Evolutionary conservation across 2,329 filamentous ascomycete genomes (phyloP), one percentile per base, ranked within the genome.

Genomic region (Apiospora hydei): DNA sequence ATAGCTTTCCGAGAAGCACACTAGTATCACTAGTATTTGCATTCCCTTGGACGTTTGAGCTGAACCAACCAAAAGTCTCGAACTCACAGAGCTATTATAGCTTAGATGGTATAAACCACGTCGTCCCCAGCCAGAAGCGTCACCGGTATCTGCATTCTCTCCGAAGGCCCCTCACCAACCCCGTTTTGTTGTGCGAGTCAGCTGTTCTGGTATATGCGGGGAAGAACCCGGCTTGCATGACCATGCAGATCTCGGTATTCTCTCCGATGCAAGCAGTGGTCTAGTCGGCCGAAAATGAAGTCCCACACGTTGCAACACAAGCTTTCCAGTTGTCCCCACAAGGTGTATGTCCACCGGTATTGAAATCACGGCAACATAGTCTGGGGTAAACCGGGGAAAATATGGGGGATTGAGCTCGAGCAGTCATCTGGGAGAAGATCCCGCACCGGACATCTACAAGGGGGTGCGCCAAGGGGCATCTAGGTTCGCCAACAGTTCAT

Each of bases 221-320:
- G 53, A 61, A 61, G 16, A 61, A 21, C 18, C 30, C 10, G 30
- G 14, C 53, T 61, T 38, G 53, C 53, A 61, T 38, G 53, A 61
- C 30, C 16, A 34, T 34, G 53, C 13, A 8, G 30, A 61, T 61
- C 53, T 71, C 70, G 70, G 70, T 49, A 8, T 71, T 71, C 43
- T 46, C 44, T 49, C 70, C 70, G 70, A 71, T 38, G 61, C 57
- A 47, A 18, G 26, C 43, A 34, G 41, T n/a, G 30, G 21, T 44
- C 41, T 26, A 44, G 44, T 53, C 30, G 53, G 53, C 53, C 30
- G 7, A 61, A 61, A 61, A 61, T 38, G 53, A 61, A 38, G 26
- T 38, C 16, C 53, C 53, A 61, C 53, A 61, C 5, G 21, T 21
- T 61, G 53, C 53, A 51, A 41, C 57, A 47, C 64, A 71, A 71